These are phyloP conservation scores for Podila clonocystis DNA, from an alignment of 192 early-diverging fungal genomes.

Conservation along the genomic window DNA sequence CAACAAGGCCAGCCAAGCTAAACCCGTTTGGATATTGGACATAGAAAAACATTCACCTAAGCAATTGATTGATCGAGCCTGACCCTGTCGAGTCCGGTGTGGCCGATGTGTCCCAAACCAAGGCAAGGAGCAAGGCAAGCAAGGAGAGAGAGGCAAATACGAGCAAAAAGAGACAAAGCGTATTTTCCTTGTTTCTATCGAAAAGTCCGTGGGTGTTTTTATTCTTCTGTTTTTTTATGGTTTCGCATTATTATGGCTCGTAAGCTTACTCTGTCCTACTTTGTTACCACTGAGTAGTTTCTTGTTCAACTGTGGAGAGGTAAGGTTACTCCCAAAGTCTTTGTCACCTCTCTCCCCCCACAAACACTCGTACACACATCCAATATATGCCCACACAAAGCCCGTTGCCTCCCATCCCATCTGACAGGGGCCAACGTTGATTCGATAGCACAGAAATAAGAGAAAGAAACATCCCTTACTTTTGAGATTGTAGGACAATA, in stretches of 20 bases:
- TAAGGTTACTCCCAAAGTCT: constrained; percentile 3
- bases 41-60: constrained; percentile 13
- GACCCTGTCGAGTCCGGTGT: constrained; percentile 5
- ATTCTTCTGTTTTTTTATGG: too few species aligned
- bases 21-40: constrained; percentile 7
- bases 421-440: constrained; percentile 15
- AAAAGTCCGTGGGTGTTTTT: constrained; percentile 15
- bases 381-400: background rate
- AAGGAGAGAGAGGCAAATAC: too few species aligned
- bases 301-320: constrained; percentile 4
- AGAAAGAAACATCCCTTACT: background rate
- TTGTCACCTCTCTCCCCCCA: constrained; percentile 4
- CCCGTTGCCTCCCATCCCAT: background rate
- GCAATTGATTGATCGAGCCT: constrained; percentile 2
- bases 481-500: constrained; percentile 13
- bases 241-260: constrained; percentile 11
- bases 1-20: constrained; percentile 1
- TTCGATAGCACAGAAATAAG: constrained; percentile 9
- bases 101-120: constrained; percentile 6
- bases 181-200: constrained; percentile 3
- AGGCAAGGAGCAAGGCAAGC: constrained; percentile 2
- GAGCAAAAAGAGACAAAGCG: constrained; percentile 8
- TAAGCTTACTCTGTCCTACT: too few species aligned
- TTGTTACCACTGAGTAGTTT: too few species aligned
- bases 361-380: constrained; percentile 4